A percentile compares a stretch with the other conserved stretches of the same genome.
These are phyloP conservation scores for Pulicaria dysenterica DNA, from an alignment of 129 eudicot genomes.

Conservation along the genomic window DNA sequence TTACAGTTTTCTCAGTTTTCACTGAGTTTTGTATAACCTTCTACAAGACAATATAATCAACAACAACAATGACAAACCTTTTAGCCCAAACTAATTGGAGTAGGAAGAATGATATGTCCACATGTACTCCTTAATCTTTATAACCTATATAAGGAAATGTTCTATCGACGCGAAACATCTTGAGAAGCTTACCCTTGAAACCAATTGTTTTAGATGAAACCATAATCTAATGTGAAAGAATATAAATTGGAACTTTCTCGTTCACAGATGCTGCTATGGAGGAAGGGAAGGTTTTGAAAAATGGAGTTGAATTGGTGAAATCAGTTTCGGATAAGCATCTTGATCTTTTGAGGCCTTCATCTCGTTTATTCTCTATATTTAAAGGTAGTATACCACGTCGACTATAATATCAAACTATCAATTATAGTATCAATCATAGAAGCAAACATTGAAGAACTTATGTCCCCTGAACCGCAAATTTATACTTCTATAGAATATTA, in stretches of 20 bases:
- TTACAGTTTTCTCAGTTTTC: too few relatives aligned
- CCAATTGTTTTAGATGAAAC: slow-evolving; percentile 13
- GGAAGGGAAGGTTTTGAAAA: slow-evolving; percentile 68
- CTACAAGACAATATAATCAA: too few relatives aligned
- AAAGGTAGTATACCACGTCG: slow-evolving; percentile 57
- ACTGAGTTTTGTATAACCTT: too few relatives aligned
- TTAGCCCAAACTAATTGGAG: neutral
- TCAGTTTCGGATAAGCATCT: slow-evolving; percentile 84
- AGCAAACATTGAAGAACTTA: neutral
- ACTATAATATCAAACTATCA: neutral
- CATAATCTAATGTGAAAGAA: slow-evolving; percentile 22
- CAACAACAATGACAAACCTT: neutral
- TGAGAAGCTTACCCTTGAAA: neutral
- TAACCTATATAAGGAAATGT: neutral
- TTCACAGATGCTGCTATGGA: slow-evolving; percentile 76
- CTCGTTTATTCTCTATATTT: slow-evolving; percentile 71
- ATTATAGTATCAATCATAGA: slow-evolving; percentile 9
- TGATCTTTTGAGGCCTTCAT: slow-evolving; percentile 89
- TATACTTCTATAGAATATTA: neutral
- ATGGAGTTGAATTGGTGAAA: slow-evolving; percentile 69
- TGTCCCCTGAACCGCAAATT: neutral
- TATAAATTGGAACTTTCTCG: slow-evolving; percentile 49
- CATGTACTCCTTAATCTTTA: neutral
- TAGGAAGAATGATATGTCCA: neutral
- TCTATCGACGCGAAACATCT: neutral